Percentiles rank a stretch among this genome's conserved stretches.
Evolutionary conservation across 129 eudicot genomes (phyloP).

Genomic region (Scalesia atractyloides): DNA sequence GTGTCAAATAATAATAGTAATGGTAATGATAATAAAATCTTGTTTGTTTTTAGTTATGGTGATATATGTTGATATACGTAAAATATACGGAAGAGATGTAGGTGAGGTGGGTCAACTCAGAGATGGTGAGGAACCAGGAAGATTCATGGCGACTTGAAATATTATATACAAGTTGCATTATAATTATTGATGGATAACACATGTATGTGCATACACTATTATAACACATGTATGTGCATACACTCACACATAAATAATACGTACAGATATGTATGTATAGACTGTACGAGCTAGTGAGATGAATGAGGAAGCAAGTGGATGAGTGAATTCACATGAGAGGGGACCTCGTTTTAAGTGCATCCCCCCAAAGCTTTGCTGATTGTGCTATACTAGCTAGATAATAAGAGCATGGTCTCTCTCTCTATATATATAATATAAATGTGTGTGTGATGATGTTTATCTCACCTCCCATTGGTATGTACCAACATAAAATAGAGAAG

Average conservation of each 20-base stretch:
- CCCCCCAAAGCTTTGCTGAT: conserved; percentile 41
- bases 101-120: conserved; percentile 83
- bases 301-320: conserved; percentile 35
- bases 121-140: conserved; percentile 64
- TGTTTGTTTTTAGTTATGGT: conserved; percentile 21
- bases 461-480: conserved; percentile 33
- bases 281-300: not conserved
- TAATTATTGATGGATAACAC: conserved; percentile 37
- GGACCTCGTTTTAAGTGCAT: conserved; percentile 44
- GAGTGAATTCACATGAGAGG: conserved; percentile 46
- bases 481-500: conserved; percentile 28
- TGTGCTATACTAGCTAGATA: conserved; percentile 26
- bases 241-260: not conserved
- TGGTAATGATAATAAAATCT: not conserved
- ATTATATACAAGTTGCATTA: conserved; percentile 31
- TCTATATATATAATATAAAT: not conserved
- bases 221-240: conserved; percentile 31
- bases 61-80: conserved; percentile 39
- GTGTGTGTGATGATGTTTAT: conserved; percentile 15
- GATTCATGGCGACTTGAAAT: conserved; percentile 55
- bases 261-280: conserved; percentile 3
- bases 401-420: conserved; percentile 32
- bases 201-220: not conserved
- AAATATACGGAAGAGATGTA: conserved; percentile 49
- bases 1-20: not conserved